Base-by-base conservation (phyloP, 192 early-diverging fungal species). In the Coemansia sp. region DNA sequence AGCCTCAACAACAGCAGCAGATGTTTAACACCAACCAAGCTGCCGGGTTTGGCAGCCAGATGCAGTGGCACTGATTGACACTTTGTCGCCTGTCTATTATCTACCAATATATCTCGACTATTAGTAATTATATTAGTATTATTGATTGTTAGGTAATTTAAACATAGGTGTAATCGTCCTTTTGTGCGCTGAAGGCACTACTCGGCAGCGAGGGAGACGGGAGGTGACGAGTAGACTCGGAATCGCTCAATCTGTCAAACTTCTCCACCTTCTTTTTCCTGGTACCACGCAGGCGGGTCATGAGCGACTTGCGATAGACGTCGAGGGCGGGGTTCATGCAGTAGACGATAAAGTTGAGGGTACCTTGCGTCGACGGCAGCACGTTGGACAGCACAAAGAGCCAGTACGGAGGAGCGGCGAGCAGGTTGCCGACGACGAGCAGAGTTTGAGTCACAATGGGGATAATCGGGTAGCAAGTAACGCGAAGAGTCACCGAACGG, bases 61-160 rank as follows among this genome's bases (percentile, higher is more conserved):
- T 76, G 50, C 63, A 76, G 37, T 76, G 74, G 74, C 74, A 61
- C 39, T 76, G 52, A 60, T 8, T 59, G 40, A 4, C 28, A 13
- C n/a, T 62, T 4, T 17, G 17, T 19, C n/a, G 16, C 4, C 4
- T 35, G 33, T 7, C 17, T 23, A 28, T 23, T 28, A 19, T 21
- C 19, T 49, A 49, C 46, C 46, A 49, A 49, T 49, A 49, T 21
- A 49, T 49, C 21, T 21, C 19, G 19, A 49, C 19, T 19, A 42
- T 28, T 63, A 63, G 40, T 38, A 35, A 21, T 0, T 16, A 62
- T 39, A 38, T 62, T 38, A 37, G 17, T 42, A 42, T 19, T 21
- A 43, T 26, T 43, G n/a, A 13, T 44, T 37, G 4, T 10, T 6
- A 26, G 9, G 19, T 63, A 28, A 17, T 26, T 63, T 26, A 63